Base-by-base conservation (phyloP, 441 rosid species). In the Erysimum cheiri region DNA sequence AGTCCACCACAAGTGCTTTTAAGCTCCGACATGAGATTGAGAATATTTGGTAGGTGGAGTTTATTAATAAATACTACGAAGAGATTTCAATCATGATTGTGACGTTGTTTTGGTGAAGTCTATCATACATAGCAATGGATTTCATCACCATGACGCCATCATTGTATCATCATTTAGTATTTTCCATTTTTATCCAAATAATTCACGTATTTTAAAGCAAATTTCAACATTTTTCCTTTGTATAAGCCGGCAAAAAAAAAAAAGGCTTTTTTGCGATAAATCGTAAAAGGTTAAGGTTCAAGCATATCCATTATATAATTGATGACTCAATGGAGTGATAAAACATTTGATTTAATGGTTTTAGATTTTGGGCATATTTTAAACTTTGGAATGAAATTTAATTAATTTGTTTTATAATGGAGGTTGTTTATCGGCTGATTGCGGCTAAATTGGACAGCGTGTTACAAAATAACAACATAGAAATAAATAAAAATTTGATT, bases 121-220 rank as follows among this genome's bases (percentile, higher is more conserved):
- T 50, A 29, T 60, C 48, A 26, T 33, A 52, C 50, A 17, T 48
- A 53, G 43, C 52, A 15, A 68, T 54, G 14, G 12, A 55, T 46
- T 67, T 46, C 78, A 68, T 74, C 78, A 68, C 69, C 59, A 54
- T 74, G 74, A 74, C 73, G 74, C 46, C 54, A 68, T 31, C 37
- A 24, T 53, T 44, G 39, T 29, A 74, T 61, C 78, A 68, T 39
- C 69, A 68, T 74, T 67, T 44, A n/a, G 57, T 60, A 22, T 53
- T 60, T 59, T 31, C 35, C 49, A 41, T 17, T 52, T 73, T 33
- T 50, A 41, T 26, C 22, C 35, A 50, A 72, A 56, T 32, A 46
- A 15, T 46, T 26, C 19, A 31, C 46, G 26, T 47, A 15, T 2
- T 46, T 47, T 29, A 1, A 13, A 36, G 40, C 63, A 43, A 22